Evolutionary conservation across 371 early-diverging fungal species (phyloP).

Genomic region (Rhizopus arrhizus): DNA sequence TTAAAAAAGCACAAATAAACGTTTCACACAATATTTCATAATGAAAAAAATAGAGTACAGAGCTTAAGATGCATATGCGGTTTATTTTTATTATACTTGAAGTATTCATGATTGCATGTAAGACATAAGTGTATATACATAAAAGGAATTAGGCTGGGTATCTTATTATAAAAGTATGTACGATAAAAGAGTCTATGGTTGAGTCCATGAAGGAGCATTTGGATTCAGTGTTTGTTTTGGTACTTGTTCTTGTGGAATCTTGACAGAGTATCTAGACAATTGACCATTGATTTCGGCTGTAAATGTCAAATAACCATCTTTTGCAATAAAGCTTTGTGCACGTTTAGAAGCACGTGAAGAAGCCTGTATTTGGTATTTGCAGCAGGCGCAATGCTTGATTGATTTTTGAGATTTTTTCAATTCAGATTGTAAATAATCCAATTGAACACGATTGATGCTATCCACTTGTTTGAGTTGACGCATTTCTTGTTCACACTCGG

Average conservation of each 20-base stretch:
- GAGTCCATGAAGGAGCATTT: constrained; percentile 21
- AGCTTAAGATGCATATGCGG: no score
- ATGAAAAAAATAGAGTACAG: no score
- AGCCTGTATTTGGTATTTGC: background rate
- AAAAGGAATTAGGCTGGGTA: background rate
- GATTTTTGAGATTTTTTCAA: constrained; percentile 12
- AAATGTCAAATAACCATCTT: constrained; percentile 43
- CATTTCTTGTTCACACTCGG: constrained; percentile 27
- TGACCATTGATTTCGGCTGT: constrained; percentile 47
- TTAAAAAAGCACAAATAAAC: no score
- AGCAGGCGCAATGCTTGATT: background rate
- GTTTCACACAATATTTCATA: no score
- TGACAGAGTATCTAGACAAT: constrained; percentile 38
- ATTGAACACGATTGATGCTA: constrained; percentile 29
- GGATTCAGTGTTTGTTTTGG: constrained; percentile 16
- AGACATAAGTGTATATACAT: no score
- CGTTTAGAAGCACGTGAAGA: background rate
- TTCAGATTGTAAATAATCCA: constrained; percentile 33
- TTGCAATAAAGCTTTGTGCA: constrained; percentile 26
- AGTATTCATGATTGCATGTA: no score
- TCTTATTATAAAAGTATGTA: background rate
- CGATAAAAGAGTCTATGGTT: background rate
- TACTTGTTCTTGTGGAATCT: constrained; percentile 25
- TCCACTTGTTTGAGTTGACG: constrained; percentile 33
- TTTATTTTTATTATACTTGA: no score